A percentile compares a stretch with the other conserved stretches of the same genome.
Evolutionary conservation across 495 filamentous ascomycete genomes (phyloP).

Genomic region (Aspergillus panamensis): DNA sequence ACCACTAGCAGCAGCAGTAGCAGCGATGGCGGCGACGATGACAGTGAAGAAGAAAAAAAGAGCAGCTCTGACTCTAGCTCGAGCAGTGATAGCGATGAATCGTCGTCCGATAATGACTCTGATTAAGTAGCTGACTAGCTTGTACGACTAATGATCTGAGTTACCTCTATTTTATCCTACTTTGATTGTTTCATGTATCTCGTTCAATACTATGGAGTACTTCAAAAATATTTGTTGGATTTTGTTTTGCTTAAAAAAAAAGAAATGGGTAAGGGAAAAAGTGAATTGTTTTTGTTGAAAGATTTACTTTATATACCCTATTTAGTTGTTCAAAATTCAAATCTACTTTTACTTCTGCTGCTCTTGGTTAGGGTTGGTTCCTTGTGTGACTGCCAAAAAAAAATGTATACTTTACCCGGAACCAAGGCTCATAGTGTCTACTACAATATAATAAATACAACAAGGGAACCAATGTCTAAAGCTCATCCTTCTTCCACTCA

Average conservation of each 20-base stretch:
- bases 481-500: slow-evolving; percentile 39
- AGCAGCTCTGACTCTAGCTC: not conserved
- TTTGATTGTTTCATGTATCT: too few relatives aligned
- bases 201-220: too few relatives aligned
- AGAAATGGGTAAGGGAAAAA: too few relatives aligned
- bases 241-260: too few relatives aligned
- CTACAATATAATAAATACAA: not conserved
- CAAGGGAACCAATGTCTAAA: slow-evolving; percentile 19
- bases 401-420: not conserved
- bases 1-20: not conserved
- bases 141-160: not conserved
- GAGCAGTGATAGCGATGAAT: not conserved
- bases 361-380: too few relatives aligned
- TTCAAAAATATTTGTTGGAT: too few relatives aligned
- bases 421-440: not conserved
- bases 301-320: not conserved
- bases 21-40: too few relatives aligned
- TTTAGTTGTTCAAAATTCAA: not conserved
- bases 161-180: not conserved
- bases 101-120: not conserved
- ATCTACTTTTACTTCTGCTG: not conserved
- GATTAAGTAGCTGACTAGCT: not conserved
- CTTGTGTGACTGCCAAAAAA: too few relatives aligned
- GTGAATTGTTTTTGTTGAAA: not conserved
- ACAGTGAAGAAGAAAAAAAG: too few relatives aligned